A percentile compares a stretch with the other conserved stretches of the same genome.
Conservation (phyloP, 2,329 filamentous ascomycete genomes). For the Penicillium italicum region DNA sequence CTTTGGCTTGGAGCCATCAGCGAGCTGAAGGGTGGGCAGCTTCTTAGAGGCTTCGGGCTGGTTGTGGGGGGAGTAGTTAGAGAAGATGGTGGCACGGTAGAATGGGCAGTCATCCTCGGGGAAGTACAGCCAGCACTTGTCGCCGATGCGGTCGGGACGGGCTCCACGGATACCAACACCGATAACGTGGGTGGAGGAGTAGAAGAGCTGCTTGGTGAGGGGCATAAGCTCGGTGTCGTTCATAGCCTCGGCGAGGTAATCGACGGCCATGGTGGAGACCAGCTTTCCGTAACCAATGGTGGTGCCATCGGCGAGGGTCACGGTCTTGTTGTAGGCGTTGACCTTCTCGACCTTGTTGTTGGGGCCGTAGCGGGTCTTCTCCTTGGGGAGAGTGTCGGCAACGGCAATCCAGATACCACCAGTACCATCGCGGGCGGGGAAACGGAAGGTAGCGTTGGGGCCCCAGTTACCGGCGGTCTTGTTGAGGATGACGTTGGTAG, state of each 20-base stretch:
- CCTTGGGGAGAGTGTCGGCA: constrained; percentile 82
- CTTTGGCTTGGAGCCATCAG: constrained; percentile 75
- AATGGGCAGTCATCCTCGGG: constrained; percentile 98
- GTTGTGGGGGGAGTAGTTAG: constrained; percentile 99
- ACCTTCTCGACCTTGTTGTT: constrained; percentile 80
- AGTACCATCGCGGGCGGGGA: constrained; percentile 91
- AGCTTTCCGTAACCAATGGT: constrained; percentile 89
- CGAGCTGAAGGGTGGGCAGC: constrained; percentile 78
- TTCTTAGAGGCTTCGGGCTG: constrained; percentile 79
- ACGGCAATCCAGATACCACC: constrained; percentile 99
- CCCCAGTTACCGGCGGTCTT: constrained; percentile 98
- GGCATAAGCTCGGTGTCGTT: constrained; percentile 77
- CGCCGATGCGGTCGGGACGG: constrained; percentile 91
- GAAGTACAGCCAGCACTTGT: constrained; percentile 99
- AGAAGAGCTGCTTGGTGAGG: constrained; percentile 88
- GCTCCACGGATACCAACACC: constrained; percentile 90
- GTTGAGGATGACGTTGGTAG: constrained; percentile 90
- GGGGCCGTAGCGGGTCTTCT: constrained; percentile 88
- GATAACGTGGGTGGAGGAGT: constrained; percentile 95
- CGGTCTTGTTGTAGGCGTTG: constrained; percentile 78
- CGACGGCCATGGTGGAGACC: constrained; percentile 93
- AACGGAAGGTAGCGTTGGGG: constrained; percentile 96
- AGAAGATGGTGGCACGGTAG: constrained; percentile 99
- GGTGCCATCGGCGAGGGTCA: constrained; percentile 77
- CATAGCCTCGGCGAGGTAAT: constrained; percentile 82